These are phyloP conservation scores for Naganishia vaughanmartiniae DNA, from an alignment of 768 basidiomycete genomes.

Conservation along the genomic window DNA sequence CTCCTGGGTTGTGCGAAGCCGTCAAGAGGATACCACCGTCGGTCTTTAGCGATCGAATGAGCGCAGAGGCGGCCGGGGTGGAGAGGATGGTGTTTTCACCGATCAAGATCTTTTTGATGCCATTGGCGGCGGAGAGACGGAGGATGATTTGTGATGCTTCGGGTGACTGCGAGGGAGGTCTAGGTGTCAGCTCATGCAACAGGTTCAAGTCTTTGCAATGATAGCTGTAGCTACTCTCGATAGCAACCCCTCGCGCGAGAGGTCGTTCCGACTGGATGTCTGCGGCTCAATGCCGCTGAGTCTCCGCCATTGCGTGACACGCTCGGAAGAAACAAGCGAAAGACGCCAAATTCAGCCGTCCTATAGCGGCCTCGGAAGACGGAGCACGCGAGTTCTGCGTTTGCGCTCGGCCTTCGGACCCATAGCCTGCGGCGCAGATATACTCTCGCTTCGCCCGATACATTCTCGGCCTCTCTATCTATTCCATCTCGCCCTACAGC, in stretches of 20 bases:
- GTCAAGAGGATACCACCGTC: slow-evolving; percentile 95
- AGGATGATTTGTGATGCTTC: slow-evolving; percentile 78
- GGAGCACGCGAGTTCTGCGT: background rate
- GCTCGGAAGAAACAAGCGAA: too few relatives aligned
- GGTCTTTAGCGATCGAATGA: slow-evolving; percentile 94
- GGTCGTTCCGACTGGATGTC: background rate
- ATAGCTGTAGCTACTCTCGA: too few relatives aligned
- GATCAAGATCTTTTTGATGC: slow-evolving; percentile 84
- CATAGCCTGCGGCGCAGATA: background rate
- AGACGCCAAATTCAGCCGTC: background rate
- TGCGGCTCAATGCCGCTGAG: too few relatives aligned
- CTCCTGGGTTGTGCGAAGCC: slow-evolving; percentile 96
- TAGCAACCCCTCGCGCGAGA: too few relatives aligned
- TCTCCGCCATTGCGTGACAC: too few relatives aligned
- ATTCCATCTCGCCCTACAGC: background rate
- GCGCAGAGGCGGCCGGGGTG: slow-evolving; percentile 92
- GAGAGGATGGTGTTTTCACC: slow-evolving; percentile 89
- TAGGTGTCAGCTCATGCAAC: slow-evolving; percentile 50
- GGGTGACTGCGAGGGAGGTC: slow-evolving; percentile 52
- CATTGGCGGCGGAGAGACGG: slow-evolving; percentile 90
- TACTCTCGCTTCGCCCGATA: background rate
- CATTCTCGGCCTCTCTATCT: background rate
- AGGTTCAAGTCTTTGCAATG: too few relatives aligned
- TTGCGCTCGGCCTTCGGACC: background rate
- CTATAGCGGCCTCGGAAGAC: background rate